A percentile compares a stretch with the other conserved stretches of the same genome.
Conservation (phyloP, 2,329 filamentous ascomycete genomes). For the Colletotrichum echinochloae region DNA sequence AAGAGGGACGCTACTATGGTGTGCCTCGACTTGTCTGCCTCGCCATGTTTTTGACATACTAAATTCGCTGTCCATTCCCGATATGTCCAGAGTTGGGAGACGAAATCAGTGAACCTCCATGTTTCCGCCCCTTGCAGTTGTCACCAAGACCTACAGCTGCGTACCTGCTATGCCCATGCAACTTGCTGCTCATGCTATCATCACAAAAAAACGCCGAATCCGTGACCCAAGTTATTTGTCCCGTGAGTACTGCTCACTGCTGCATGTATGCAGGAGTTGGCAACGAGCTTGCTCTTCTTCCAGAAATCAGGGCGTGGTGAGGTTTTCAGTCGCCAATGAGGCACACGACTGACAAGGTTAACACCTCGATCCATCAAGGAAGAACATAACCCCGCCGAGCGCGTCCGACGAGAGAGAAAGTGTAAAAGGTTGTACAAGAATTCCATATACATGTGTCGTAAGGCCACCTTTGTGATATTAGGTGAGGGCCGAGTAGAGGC, state of each 20-base stretch:
- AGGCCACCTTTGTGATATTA: constrained; percentile 39
- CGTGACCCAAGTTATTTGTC: constrained; percentile 31
- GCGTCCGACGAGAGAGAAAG: constrained; percentile 26
- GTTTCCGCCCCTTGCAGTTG: constrained; percentile 35
- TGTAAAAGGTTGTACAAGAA: constrained; percentile 52
- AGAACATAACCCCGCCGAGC: constrained; percentile 28
- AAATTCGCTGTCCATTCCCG: constrained; percentile 35
- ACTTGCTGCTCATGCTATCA: constrained; percentile 55
- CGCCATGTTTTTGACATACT: constrained; percentile 30
- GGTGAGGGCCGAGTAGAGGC: no score
- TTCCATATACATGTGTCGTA: constrained; percentile 53
- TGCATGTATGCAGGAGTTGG: constrained; percentile 1
- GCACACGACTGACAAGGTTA: neutral
- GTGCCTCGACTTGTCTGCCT: constrained; percentile 35
- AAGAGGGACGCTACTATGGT: constrained; percentile 33
- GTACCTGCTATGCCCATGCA: constrained; percentile 46
- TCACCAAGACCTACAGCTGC: constrained; percentile 29
- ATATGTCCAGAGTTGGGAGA: constrained; percentile 42
- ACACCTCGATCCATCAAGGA: constrained; percentile 6
- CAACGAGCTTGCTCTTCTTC: constrained; percentile 28
- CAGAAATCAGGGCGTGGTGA: neutral
- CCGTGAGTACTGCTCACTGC: neutral
- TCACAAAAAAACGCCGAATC: constrained; percentile 48
- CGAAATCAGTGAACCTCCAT: constrained; percentile 25
- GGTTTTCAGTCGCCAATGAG: constrained; percentile 1